Percentiles rank a stretch among this genome's conserved stretches.
Evolutionary conservation across 1,139 yeast genomes (phyloP).

Genomic region (Pichia norvegensis): DNA sequence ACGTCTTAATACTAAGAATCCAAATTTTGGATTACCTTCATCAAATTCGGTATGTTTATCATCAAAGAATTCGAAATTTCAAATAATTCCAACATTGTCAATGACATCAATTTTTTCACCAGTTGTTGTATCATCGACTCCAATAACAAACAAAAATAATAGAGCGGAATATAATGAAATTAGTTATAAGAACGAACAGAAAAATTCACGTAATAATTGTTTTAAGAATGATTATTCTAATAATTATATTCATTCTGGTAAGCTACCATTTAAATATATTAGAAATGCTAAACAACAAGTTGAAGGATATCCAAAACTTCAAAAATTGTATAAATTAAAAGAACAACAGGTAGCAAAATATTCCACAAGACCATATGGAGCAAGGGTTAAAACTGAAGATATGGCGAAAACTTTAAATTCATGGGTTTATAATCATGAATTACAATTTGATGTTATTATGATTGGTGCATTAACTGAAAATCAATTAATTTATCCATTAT

Average conservation of each 20-base stretch:
- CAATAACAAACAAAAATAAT: background rate
- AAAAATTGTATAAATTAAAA: constrained; percentile 59
- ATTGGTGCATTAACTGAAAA: constrained; percentile 77
- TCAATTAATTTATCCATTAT: constrained; percentile 53
- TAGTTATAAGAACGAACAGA: constrained; percentile 3
- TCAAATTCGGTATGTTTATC: constrained; percentile 2
- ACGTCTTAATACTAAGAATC: background rate
- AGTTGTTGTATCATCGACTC: background rate
- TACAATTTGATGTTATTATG: constrained; percentile 85
- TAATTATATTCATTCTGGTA: constrained; percentile 55
- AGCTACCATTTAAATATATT: constrained; percentile 54
- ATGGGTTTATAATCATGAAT: constrained; percentile 51
- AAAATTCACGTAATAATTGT: constrained; percentile 13
- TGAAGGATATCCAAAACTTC: constrained; percentile 81
- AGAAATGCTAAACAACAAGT: constrained; percentile 58
- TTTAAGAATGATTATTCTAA: constrained; percentile 61
- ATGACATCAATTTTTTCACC: background rate
- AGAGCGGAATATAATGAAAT: background rate
- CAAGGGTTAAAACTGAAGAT: constrained; percentile 40
- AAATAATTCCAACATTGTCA: background rate
- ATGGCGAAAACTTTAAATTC: constrained; percentile 49
- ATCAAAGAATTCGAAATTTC: background rate
- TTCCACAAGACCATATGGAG: constrained; percentile 61
- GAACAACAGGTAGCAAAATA: constrained; percentile 40
- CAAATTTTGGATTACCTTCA: background rate